phyloP scores from a whole-genome alignment of 2,329 filamentous ascomycete genomes.

The Paramyrothecium roridum region DNA sequence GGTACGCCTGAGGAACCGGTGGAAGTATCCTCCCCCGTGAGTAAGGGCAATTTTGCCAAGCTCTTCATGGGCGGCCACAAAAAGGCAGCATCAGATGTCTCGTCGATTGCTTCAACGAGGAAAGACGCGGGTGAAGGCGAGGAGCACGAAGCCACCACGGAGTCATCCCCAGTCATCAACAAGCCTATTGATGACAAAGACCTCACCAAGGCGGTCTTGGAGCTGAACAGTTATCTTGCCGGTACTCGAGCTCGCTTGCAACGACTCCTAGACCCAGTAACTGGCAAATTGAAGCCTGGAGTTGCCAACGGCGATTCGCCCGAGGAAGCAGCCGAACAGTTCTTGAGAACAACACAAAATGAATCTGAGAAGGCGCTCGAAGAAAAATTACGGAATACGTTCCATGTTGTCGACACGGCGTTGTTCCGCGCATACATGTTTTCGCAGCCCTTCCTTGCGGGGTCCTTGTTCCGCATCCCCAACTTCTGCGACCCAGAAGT shows the following conservation, averaged over 20 bases:
- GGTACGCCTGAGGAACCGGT: slow-evolving; percentile 19
- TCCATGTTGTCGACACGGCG: slow-evolving; percentile 86
- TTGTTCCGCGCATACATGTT: slow-evolving; percentile 96
- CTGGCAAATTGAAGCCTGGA: slow-evolving; percentile 57
- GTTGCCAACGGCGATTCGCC: slow-evolving; percentile 38
- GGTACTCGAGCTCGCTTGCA: slow-evolving; percentile 71
- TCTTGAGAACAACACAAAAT: slow-evolving; percentile 44
- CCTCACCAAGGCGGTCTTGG: slow-evolving; percentile 74
- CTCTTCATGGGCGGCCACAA: slow-evolving; percentile 43
- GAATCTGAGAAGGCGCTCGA: slow-evolving; percentile 62
- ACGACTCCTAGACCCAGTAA: slow-evolving; percentile 58
- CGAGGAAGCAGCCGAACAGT: slow-evolving; percentile 52
- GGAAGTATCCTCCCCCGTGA: slow-evolving; percentile 32
- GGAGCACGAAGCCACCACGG: slow-evolving; percentile 53
- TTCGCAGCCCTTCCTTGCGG: slow-evolving; percentile 77
- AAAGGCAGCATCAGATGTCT: slow-evolving; percentile 48
- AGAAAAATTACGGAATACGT: slow-evolving; percentile 69
- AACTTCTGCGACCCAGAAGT: slow-evolving; percentile 97
- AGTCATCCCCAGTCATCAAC: slow-evolving; percentile 41
- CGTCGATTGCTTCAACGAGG: slow-evolving; percentile 58
- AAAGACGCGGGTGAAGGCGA: slow-evolving; percentile 47
- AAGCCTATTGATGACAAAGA: slow-evolving; percentile 73
- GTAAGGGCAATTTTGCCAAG: slow-evolving; percentile 48
- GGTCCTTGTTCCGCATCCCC: slow-evolving; percentile 87
- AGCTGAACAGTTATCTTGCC: slow-evolving; percentile 83